Evolutionary conservation across 208 protist genomes (phyloP).

Genomic region (Phytomonas sp.): DNA sequence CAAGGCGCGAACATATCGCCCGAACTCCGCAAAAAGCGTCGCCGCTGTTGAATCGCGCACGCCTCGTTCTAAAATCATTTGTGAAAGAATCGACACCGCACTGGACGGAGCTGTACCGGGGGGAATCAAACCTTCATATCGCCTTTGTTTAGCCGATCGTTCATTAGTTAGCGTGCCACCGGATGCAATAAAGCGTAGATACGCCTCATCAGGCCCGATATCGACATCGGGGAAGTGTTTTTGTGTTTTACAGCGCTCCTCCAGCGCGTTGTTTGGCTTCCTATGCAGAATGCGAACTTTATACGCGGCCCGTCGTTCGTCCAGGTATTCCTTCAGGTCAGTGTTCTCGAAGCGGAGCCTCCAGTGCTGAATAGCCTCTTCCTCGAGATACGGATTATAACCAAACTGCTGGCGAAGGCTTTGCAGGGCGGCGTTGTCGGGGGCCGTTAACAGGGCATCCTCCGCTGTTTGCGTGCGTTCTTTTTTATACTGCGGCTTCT

Average conservation of each 20-base stretch:
- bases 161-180: constrained; percentile 9
- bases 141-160: constrained; percentile 21
- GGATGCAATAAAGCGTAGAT: neutral
- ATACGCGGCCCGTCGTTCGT: constrained; percentile 73
- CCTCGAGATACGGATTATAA: constrained; percentile 65
- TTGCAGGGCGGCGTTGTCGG: constrained; percentile 45
- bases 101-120: constrained; percentile 28
- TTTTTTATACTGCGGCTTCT: constrained; percentile 89
- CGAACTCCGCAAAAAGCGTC: constrained; percentile 56
- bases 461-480: constrained; percentile 37
- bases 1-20: constrained; percentile 35
- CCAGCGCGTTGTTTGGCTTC: constrained; percentile 34
- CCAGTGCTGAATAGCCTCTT: constrained; percentile 73
- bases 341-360: constrained; percentile 33
- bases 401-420: constrained; percentile 77
- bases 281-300: constrained; percentile 60
- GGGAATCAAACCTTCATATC: constrained; percentile 48
- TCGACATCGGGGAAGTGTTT: constrained; percentile 78
- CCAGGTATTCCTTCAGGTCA: constrained; percentile 41
- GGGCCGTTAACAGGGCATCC: constrained; percentile 58
- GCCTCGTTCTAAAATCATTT: constrained; percentile 80
- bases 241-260: constrained; percentile 50
- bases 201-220: constrained; percentile 47
- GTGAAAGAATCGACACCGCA: constrained; percentile 57
- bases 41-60: constrained; percentile 46